Conservation (phyloP, 108 stramenopile species). For the Licmophora abbreviata region DNA sequence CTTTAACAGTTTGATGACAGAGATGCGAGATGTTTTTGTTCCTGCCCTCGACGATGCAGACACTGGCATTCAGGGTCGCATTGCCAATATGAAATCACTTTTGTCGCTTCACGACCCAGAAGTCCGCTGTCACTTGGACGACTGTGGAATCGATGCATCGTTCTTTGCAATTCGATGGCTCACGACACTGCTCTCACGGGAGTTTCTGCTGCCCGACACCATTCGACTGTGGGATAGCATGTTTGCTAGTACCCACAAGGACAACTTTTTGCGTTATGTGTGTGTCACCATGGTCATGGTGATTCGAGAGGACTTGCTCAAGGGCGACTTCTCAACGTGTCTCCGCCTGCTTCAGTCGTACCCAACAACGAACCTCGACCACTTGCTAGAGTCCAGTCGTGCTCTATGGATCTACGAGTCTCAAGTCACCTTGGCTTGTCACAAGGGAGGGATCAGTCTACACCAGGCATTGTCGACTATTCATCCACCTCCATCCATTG, state of each 20-base stretch:
- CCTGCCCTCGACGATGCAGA: slow-evolving; percentile 76
- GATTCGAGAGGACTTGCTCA: slow-evolving; percentile 72
- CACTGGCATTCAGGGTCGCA: slow-evolving; percentile 81
- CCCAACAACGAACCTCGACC: slow-evolving; percentile 64
- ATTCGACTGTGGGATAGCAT: slow-evolving; percentile 96
- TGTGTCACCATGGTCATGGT: slow-evolving; percentile 89
- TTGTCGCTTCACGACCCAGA: slow-evolving; percentile 81
- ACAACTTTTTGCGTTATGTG: slow-evolving; percentile 85
- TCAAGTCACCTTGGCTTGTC: slow-evolving; percentile 73
- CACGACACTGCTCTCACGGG: slow-evolving; percentile 93
- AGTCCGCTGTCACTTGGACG: slow-evolving; percentile 74
- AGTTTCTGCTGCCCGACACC: slow-evolving; percentile 92
- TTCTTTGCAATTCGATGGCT: slow-evolving; percentile 94
- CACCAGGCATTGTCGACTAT: slow-evolving; percentile 61
- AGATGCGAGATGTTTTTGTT: slow-evolving; percentile 86
- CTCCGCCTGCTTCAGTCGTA: slow-evolving; percentile 66
- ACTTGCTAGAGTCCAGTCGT: slow-evolving; percentile 59
- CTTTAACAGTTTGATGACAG: slow-evolving; percentile 86
- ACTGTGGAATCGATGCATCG: slow-evolving; percentile 71
- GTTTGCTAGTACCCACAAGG: slow-evolving; percentile 89
- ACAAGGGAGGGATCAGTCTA: slow-evolving; percentile 60
- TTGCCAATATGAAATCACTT: slow-evolving; percentile 68
- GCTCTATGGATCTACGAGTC: slow-evolving; percentile 80
- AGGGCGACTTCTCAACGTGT: slow-evolving; percentile 68
- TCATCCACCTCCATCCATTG: slow-evolving; percentile 52